phyloP scores from a whole-genome alignment of 140 eudicot genomes.

The Eryngium alpinum region DNA sequence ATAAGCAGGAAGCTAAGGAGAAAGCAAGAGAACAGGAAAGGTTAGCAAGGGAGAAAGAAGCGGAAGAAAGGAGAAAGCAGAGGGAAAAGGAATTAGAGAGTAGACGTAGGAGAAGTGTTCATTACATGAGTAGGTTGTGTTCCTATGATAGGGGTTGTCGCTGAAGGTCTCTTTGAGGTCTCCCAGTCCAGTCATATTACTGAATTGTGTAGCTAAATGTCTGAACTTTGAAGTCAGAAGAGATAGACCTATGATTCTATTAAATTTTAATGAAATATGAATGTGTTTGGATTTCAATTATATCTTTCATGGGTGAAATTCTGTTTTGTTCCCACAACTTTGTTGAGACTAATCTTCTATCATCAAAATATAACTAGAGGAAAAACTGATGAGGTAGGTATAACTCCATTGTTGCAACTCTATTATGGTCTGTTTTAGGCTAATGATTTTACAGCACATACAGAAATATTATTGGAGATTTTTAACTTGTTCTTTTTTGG shows the following conservation, averaged over 20 bases:
- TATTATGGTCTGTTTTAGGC: conserved; percentile 29
- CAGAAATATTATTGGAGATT: background rate
- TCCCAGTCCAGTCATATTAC: conserved; percentile 34
- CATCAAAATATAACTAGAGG: conserved; percentile 58
- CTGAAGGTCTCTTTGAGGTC: too few species aligned
- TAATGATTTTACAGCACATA: conserved; percentile 22
- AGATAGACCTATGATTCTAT: conserved; percentile 46
- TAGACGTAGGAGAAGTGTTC: conserved; percentile 49
- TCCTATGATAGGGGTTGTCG: too few species aligned
- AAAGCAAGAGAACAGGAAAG: conserved; percentile 87
- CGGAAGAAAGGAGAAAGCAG: conserved; percentile 75
- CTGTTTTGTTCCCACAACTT: conserved; percentile 82
- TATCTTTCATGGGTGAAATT: conserved; percentile 51
- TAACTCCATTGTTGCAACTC: conserved; percentile 32
- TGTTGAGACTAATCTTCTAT: conserved; percentile 72
- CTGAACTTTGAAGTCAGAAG: conserved; percentile 46
- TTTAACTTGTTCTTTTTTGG: conserved; percentile 28
- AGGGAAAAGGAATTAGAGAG: conserved; percentile 63
- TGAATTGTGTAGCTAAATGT: conserved; percentile 31
- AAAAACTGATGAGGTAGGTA: conserved; percentile 88
- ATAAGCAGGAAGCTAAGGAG: conserved; percentile 68
- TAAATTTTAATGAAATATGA: conserved; percentile 26
- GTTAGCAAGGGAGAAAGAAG: conserved; percentile 80
- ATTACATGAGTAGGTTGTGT: too few species aligned
- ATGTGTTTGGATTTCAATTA: conserved; percentile 42